A percentile compares a stretch with the other conserved stretches of the same genome.
phyloP scores from a whole-genome alignment of 495 filamentous ascomycete species.

The Terfezia boudieri region DNA sequence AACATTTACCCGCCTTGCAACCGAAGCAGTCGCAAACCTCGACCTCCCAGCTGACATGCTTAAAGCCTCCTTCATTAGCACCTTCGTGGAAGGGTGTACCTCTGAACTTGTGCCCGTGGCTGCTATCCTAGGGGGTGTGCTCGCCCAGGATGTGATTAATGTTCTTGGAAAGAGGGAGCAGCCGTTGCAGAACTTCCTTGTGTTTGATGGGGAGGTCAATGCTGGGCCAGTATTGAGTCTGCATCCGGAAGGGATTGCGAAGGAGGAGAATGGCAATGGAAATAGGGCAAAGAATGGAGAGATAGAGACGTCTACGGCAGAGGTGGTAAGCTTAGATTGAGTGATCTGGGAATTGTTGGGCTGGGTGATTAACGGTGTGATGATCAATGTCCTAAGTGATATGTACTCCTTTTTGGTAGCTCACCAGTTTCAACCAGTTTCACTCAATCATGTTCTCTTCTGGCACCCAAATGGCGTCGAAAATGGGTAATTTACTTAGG shows the following conservation, averaged over 20 bases:
- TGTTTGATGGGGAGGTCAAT: constrained; percentile 71
- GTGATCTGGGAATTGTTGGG: neutral
- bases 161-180: constrained; percentile 76
- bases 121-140: constrained; percentile 67
- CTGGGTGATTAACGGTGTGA: too few relatives aligned
- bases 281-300: too few relatives aligned
- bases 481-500: too few relatives aligned
- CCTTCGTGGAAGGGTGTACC: constrained; percentile 14
- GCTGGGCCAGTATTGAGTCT: constrained; percentile 59
- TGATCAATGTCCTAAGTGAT: too few relatives aligned
- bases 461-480: too few relatives aligned
- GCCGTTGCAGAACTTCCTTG: constrained; percentile 78
- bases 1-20: constrained; percentile 47
- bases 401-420: too few relatives aligned
- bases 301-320: neutral
- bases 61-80: constrained; percentile 42
- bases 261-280: neutral
- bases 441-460: too few relatives aligned
- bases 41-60: constrained; percentile 57
- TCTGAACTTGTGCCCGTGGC: constrained; percentile 64
- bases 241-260: constrained; percentile 34
- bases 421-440: too few relatives aligned
- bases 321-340: neutral
- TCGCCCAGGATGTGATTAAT: constrained; percentile 95
- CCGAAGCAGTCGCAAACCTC: constrained; percentile 49